These are phyloP conservation scores for Jacaranda mimosifolia DNA, from an alignment of 257 asterid species.

Conservation along the genomic window DNA sequence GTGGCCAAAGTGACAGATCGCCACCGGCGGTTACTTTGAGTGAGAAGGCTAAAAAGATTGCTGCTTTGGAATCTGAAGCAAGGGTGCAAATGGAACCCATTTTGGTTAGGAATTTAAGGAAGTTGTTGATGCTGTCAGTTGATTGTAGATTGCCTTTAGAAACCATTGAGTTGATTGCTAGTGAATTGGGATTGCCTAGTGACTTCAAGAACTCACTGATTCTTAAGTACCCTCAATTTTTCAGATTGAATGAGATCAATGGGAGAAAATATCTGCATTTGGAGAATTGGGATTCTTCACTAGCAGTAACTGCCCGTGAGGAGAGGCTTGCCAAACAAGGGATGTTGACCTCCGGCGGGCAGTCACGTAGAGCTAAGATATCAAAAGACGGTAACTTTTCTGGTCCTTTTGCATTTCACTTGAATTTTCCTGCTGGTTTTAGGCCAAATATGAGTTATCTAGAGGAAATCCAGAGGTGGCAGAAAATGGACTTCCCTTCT, in stretches of 20 bases:
- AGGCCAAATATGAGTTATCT: constrained; percentile 88
- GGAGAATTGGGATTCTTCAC: constrained; percentile 94
- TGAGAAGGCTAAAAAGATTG: constrained; percentile 73
- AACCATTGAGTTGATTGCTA: constrained; percentile 60
- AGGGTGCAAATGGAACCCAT: constrained; percentile 75
- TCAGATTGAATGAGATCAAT: constrained; percentile 57
- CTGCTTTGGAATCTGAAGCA: constrained; percentile 62
- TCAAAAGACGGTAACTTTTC: constrained; percentile 81
- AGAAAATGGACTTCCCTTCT: constrained; percentile 93
- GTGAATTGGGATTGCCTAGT: constrained; percentile 78
- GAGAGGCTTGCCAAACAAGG: constrained; percentile 55
- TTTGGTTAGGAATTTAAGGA: constrained; percentile 76
- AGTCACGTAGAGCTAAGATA: constrained; percentile 49
- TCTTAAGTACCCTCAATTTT: constrained; percentile 73
- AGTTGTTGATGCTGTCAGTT: constrained; percentile 87
- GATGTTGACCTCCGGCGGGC: constrained; percentile 21
- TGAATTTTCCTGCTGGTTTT: constrained; percentile 82
- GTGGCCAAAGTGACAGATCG: constrained; percentile 54
- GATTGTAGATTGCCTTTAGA: constrained; percentile 80
- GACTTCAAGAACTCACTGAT: constrained; percentile 74
- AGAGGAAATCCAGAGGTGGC: constrained; percentile 84
- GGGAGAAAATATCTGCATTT: constrained; percentile 72
- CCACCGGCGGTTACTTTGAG: constrained; percentile 78
- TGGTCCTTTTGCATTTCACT: constrained; percentile 73
- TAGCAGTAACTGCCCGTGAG: constrained; percentile 87